phyloP scores from a whole-genome alignment of 768 basidiomycete genomes.

The Rhizopogon vesiculosus region DNA sequence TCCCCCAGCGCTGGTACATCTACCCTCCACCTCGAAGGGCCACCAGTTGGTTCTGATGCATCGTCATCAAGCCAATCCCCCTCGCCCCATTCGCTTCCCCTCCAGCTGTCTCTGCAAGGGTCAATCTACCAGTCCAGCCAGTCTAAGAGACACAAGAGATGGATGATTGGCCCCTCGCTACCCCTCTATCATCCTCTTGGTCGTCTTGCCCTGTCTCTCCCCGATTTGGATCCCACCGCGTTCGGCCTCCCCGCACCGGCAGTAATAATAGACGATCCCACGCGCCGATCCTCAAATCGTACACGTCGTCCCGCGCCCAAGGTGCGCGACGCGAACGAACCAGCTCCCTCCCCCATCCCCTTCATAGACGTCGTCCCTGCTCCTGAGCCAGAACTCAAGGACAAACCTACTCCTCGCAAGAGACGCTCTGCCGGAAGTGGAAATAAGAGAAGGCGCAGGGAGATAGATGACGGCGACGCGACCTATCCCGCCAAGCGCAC shows the following conservation, averaged over 20 bases:
- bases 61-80: constrained; percentile 12
- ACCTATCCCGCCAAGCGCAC: constrained; percentile 71
- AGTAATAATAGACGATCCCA: constrained; percentile 38
- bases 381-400: constrained; percentile 34
- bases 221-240: constrained; percentile 52
- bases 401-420: constrained; percentile 49
- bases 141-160: constrained; percentile 10
- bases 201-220: constrained; percentile 57
- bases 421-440: constrained; percentile 34
- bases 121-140: constrained; percentile 3
- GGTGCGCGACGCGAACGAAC: constrained; percentile 42
- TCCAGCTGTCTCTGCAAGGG: constrained; percentile 9
- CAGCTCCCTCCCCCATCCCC: constrained; percentile 20
- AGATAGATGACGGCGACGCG: constrained; percentile 56
- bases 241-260: constrained; percentile 51
- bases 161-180: constrained; percentile 36
- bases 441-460: constrained; percentile 54
- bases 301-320: constrained; percentile 46
- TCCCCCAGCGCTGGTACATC: constrained; percentile 42
- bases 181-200: constrained; percentile 70
- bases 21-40: constrained; percentile 15
- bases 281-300: constrained; percentile 39
- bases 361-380: constrained; percentile 17
- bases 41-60: constrained; percentile 9
- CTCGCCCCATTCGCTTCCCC: constrained; percentile 8